Base-by-base conservation (phyloP, 2,329 filamentous ascomycete genomes). In the Fusarium sp. region DNA sequence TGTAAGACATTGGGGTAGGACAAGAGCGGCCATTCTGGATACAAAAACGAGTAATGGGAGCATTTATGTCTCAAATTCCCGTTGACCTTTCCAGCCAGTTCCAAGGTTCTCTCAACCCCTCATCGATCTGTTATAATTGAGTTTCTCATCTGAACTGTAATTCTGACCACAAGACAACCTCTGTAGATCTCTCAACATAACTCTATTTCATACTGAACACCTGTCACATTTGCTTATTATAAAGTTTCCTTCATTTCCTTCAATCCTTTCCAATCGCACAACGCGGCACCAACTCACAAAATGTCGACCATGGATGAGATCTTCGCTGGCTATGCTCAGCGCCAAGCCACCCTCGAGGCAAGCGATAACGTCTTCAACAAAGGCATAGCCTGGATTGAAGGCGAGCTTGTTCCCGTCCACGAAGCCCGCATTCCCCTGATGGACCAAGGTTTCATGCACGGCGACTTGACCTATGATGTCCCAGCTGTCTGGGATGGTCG, bases 401-500 rank as follows among this genome's bases (percentile, higher is more conserved):
- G 82, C 16, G 70, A 81, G 40, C 72, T 82, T 6, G 77, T 80
- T 0, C 83, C 83, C 4, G 70, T 85, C 8, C 38, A 76, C n/a
- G 72, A 84, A 45, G 84, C 84, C 2, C 78, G 78, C n/a, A 84
- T 86, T 18, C 84, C 84, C 2, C 71, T 86, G 1, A 68, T 83
- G 1, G 84, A 86, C 64, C 80, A 86, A 73, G 84, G 84, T 18
- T 86, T 86, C 71, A 72, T 85, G 69, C 83, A 83, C 71, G 81
- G 83, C 72, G 84, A 86, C 45, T 70, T 85, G 2, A 86, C 84
- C 2, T 86, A 86, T 70, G 84, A 86, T 49, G 84, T 86, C 0
- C 82, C 83, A 1, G 73, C 83, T 0, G 82, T 85, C 28, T 86
- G 84, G 84, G 82, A 85, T 47, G 82, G 83, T 0, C 81, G 81